Conservation (phyloP, 805 yeast species). For the Kuraishia hungarica region DNA sequence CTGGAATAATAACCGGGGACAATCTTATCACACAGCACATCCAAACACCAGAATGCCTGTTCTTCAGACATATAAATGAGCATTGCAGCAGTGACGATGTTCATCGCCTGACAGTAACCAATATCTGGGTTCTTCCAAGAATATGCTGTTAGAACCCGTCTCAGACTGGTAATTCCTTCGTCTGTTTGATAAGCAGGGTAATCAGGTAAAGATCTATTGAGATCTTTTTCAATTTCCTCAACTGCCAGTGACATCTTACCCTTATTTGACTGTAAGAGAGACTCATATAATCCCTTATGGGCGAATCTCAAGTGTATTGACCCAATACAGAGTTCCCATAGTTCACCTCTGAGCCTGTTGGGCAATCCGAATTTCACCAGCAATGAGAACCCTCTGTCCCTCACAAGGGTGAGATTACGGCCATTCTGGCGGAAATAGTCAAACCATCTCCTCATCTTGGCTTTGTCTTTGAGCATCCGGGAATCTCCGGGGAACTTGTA, state of each 20-base stretch:
- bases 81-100: slow-evolving; percentile 77
- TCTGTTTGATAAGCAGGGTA: slow-evolving; percentile 85
- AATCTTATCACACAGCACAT: slow-evolving; percentile 69
- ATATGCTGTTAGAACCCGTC: slow-evolving; percentile 87
- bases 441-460: slow-evolving; percentile 89
- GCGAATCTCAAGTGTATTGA: slow-evolving; percentile 67
- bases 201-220: slow-evolving; percentile 91
- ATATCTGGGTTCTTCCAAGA: slow-evolving; percentile 96
- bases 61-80: slow-evolving; percentile 88
- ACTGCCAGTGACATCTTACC: slow-evolving; percentile 73
- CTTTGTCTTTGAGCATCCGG: slow-evolving; percentile 63
- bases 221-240: slow-evolving; percentile 94
- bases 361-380: slow-evolving; percentile 88
- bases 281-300: slow-evolving; percentile 49
- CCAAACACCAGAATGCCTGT: slow-evolving; percentile 92
- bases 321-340: slow-evolving; percentile 92
- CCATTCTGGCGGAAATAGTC: slow-evolving; percentile 84
- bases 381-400: slow-evolving; percentile 71
- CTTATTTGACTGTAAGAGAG: slow-evolving; percentile 48
- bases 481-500: slow-evolving; percentile 91
- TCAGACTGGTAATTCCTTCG: slow-evolving; percentile 77
- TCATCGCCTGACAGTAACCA: slow-evolving; percentile 99
- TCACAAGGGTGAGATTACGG: slow-evolving; percentile 66
- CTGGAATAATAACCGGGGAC: slow-evolving; percentile 95
- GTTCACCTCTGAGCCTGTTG: slow-evolving; percentile 88